A percentile compares a stretch with the other conserved stretches of the same genome.
These are phyloP conservation scores for Ramularia endophylla DNA, from an alignment of 2,329 filamentous ascomycete species.

Conservation along the genomic window DNA sequence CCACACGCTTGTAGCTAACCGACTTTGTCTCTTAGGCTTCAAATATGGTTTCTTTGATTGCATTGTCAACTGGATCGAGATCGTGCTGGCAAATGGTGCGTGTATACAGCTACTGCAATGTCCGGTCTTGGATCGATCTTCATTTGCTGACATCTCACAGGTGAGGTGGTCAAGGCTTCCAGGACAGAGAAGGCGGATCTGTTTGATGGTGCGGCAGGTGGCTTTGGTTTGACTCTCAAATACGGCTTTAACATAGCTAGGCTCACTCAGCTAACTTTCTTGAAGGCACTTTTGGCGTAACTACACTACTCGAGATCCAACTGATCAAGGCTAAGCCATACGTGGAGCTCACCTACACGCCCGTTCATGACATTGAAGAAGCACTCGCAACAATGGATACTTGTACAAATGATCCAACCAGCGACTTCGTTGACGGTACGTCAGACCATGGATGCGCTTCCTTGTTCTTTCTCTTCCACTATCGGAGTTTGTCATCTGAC, in stretches of 20 bases:
- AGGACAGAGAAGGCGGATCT: slow-evolving; percentile 51
- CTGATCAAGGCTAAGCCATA: slow-evolving; percentile 43
- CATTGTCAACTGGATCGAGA: slow-evolving; percentile 57
- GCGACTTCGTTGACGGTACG: slow-evolving; percentile 61
- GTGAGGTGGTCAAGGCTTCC: slow-evolving; percentile 38
- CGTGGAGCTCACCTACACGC: slow-evolving; percentile 46
- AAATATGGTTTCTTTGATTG: slow-evolving; percentile 61
- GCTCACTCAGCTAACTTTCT: too few relatives aligned
- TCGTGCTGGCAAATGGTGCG: slow-evolving; percentile 54
- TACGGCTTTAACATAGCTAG: too few relatives aligned
- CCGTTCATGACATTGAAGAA: slow-evolving; percentile 35
- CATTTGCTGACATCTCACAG: background rate
- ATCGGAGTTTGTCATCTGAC: too few relatives aligned
- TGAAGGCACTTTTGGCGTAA: slow-evolving; percentile 55
- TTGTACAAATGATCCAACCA: slow-evolving; percentile 30
- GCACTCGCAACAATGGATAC: slow-evolving; percentile 37
- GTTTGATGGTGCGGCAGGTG: slow-evolving; percentile 59
- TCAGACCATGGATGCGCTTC: too few relatives aligned
- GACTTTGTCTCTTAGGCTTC: slow-evolving; percentile 53
- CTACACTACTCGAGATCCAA: slow-evolving; percentile 50
- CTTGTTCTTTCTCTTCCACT: too few relatives aligned
- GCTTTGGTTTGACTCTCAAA: too few relatives aligned
- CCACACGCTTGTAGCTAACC: too few relatives aligned
- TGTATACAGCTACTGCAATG: too few relatives aligned
- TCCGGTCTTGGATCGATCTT: too few relatives aligned